Evolutionary conservation across 164 flowering plant species (phyloP).

Genomic region (Hamamelis virginiana): DNA sequence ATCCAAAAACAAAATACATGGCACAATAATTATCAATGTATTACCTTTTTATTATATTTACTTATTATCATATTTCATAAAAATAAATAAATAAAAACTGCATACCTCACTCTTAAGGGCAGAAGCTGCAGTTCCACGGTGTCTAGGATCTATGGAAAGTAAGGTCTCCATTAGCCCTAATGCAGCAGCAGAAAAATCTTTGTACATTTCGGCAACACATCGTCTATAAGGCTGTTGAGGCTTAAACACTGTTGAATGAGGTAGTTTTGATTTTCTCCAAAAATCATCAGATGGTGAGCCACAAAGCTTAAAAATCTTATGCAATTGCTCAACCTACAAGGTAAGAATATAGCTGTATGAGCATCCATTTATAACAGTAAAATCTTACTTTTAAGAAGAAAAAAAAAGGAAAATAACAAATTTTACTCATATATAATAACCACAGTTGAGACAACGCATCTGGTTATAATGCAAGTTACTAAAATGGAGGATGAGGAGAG

Average conservation of each 20-base stretch:
- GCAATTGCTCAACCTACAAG: conserved; percentile 82
- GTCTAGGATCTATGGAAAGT: conserved; percentile 64
- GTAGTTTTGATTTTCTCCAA: conserved; percentile 59
- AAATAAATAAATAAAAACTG: neutral
- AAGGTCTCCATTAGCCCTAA: conserved; percentile 59
- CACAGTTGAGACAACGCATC: no score
- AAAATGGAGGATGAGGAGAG: no score
- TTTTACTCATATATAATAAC: no score
- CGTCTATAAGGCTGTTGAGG: conserved; percentile 64
- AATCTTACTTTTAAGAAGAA: neutral
- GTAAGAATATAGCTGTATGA: neutral
- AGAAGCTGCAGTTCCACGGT: conserved; percentile 58
- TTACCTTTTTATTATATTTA: no score
- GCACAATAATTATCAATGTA: no score
- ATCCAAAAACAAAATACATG: no score
- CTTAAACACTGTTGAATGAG: conserved; percentile 55
- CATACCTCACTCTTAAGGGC: conserved; percentile 69
- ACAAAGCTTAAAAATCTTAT: conserved; percentile 78
- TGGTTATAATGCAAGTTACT: no score
- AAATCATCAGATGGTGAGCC: conserved; percentile 86
- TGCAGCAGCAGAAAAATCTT: conserved; percentile 51
- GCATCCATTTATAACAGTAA: neutral
- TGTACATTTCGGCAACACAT: conserved; percentile 54
- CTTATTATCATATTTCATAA: neutral
- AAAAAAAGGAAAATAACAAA: neutral